Conservation (phyloP, 2,329 filamentous ascomycete species). For the Elsinoe ampelina region DNA sequence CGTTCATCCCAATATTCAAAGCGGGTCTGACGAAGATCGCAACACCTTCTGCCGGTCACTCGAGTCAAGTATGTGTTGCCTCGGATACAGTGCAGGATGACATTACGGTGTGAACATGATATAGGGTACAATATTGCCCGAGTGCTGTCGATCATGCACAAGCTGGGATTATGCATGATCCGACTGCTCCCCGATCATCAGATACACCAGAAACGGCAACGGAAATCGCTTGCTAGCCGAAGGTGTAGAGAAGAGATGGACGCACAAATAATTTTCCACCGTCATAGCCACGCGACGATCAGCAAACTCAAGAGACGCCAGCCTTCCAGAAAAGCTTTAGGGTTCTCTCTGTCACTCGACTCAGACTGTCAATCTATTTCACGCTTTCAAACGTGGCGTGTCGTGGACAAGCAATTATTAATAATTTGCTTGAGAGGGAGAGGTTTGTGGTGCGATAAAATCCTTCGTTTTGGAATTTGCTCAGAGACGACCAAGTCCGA, state of each 20-base stretch:
- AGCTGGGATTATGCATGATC: constrained; percentile 2
- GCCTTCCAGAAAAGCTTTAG: neutral
- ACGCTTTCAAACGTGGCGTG: neutral
- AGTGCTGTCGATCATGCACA: neutral
- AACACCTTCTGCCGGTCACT: neutral
- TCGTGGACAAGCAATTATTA: neutral
- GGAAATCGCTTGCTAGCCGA: too few relatives aligned
- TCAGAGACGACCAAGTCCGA: neutral
- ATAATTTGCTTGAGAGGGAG: neutral
- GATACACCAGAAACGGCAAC: neutral
- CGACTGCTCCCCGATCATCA: neutral
- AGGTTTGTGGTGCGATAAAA: neutral
- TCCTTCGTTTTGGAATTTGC: neutral
- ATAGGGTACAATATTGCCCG: neutral
- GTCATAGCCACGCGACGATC: constrained; percentile 1
- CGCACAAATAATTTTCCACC: neutral
- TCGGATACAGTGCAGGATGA: neutral
- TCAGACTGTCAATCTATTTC: constrained; percentile 1
- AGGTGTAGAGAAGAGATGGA: neutral
- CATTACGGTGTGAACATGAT: neutral
- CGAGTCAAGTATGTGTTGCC: neutral
- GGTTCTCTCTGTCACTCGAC: neutral
- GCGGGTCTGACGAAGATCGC: neutral
- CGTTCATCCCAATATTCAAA: neutral
- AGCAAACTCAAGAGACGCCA: neutral